Percentiles rank a stretch among this genome's conserved stretches.
Conservation (phyloP, 2,329 filamentous ascomycete genomes). For the Venturia oleaginea region DNA sequence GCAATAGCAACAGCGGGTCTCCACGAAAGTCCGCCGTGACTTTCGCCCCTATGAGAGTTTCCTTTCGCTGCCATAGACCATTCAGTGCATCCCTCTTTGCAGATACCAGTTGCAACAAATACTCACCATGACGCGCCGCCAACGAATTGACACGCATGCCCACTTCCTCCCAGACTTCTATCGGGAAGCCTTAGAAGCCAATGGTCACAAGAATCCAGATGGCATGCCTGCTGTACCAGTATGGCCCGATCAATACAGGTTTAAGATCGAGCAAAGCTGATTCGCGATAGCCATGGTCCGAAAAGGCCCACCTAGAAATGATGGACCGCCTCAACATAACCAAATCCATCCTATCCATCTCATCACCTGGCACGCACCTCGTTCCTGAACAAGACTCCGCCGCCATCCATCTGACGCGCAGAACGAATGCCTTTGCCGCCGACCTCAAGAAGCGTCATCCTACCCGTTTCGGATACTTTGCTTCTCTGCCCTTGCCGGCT, state of each 20-base stretch:
- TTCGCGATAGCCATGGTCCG: conserved; percentile 32
- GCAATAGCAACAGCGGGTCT: neutral
- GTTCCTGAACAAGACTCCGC: conserved; percentile 29
- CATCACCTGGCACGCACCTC: conserved; percentile 44
- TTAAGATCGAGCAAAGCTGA: neutral
- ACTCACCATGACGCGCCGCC: conserved; percentile 16
- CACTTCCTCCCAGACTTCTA: conserved; percentile 39
- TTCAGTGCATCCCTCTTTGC: neutral
- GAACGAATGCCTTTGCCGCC: conserved; percentile 34
- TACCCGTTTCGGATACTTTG: conserved; percentile 43
- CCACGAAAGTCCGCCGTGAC: neutral
- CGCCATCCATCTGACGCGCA: conserved; percentile 30
- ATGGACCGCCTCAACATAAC: conserved; percentile 42
- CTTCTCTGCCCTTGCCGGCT: conserved; percentile 44
- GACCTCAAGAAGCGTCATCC: conserved; percentile 29
- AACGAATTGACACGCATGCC: conserved; percentile 39
- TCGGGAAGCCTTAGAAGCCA: conserved; percentile 29
- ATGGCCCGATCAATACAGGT: neutral
- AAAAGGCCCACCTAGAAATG: conserved; percentile 38
- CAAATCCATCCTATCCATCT: conserved; percentile 47
- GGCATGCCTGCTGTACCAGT: conserved; percentile 41
- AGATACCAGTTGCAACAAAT: neutral
- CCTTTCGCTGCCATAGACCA: neutral
- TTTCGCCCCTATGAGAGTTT: neutral
- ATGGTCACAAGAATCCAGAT: conserved; percentile 37